phyloP scores from a whole-genome alignment of 176 grass and related monocot species.

The Cymbopogon citratus region DNA sequence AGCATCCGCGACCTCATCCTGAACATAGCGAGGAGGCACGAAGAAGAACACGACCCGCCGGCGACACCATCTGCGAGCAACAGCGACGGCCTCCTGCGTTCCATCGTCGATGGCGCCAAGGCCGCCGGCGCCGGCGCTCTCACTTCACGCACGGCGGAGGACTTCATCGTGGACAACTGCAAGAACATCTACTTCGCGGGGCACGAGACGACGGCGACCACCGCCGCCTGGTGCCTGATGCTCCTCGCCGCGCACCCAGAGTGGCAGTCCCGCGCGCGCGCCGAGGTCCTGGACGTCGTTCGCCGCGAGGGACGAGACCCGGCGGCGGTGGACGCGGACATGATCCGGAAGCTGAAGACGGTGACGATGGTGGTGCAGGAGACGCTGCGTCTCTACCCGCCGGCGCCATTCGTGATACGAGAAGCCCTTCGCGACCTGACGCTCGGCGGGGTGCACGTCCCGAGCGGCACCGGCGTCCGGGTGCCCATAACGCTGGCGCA shows the following conservation, averaged over 20 bases:
- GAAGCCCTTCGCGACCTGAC: slow-evolving; percentile 47
- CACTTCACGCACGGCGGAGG: slow-evolving; percentile 10
- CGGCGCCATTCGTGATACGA: slow-evolving; percentile 29
- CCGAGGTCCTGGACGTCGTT: slow-evolving; percentile 32
- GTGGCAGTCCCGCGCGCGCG: slow-evolving; percentile 49
- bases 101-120: slow-evolving; percentile 57
- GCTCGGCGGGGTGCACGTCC: slow-evolving; percentile 41
- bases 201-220: slow-evolving; percentile 59
- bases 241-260: slow-evolving; percentile 64
- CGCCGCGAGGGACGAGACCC: no score
- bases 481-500: slow-evolving; percentile 37
- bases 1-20: slow-evolving; percentile 44
- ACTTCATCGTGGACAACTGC: slow-evolving; percentile 81
- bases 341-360: slow-evolving; percentile 57
- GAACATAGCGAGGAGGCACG: slow-evolving; percentile 39
- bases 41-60: neutral
- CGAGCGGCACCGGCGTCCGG: slow-evolving; percentile 47
- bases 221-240: slow-evolving; percentile 65
- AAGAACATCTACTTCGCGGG: slow-evolving; percentile 81
- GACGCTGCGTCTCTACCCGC: slow-evolving; percentile 54
- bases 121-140: neutral
- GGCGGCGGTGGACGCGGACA: slow-evolving; percentile 32
- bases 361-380: slow-evolving; percentile 92
- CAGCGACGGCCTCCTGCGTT: slow-evolving; percentile 47
- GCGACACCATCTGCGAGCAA: neutral